Percentiles rank a stretch among this genome's conserved stretches.
phyloP scores from a whole-genome alignment of 768 basidiomycete genomes.

The Cantharellus cinnabarinus region DNA sequence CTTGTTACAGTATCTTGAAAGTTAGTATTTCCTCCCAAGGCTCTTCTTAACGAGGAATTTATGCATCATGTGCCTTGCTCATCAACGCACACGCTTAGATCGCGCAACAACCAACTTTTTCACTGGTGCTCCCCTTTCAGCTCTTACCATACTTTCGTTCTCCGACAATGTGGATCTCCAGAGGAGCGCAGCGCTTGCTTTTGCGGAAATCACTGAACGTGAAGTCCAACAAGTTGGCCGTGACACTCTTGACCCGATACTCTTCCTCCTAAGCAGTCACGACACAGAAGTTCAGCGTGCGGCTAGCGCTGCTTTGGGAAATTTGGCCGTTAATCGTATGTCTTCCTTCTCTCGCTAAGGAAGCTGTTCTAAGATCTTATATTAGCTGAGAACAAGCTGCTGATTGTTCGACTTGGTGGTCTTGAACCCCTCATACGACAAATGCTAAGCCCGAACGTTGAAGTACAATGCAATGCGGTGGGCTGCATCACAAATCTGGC shows the following conservation, averaged over 20 bases:
- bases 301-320: slow-evolving; percentile 90
- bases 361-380: slow-evolving; percentile 2
- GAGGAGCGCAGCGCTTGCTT: slow-evolving; percentile 90
- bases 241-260: slow-evolving; percentile 93
- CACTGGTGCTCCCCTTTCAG: slow-evolving; percentile 73
- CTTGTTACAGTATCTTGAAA: slow-evolving; percentile 91
- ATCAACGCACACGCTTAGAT: slow-evolving; percentile 30
- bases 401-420: slow-evolving; percentile 94
- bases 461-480: slow-evolving; percentile 98
- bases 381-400: slow-evolving; percentile 91
- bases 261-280: slow-evolving; percentile 91
- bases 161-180: slow-evolving; percentile 98
- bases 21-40: slow-evolving; percentile 27
- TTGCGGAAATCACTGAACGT: slow-evolving; percentile 99
- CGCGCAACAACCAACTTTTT: slow-evolving; percentile 98
- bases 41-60: not conserved
- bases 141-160: slow-evolving; percentile 91
- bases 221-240: slow-evolving; percentile 92
- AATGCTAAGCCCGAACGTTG: slow-evolving; percentile 97
- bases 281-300: slow-evolving; percentile 98
- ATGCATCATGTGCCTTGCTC: not conserved
- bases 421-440: slow-evolving; percentile 95
- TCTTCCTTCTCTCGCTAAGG: slow-evolving; percentile 4
- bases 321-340: slow-evolving; percentile 94
- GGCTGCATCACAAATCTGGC: slow-evolving; percentile 98